Evolutionary conservation across 176 grass and related monocot species (phyloP), one percentile per base, ranked within the genome.

Genomic region (Dendrocalamus sinicus): DNA sequence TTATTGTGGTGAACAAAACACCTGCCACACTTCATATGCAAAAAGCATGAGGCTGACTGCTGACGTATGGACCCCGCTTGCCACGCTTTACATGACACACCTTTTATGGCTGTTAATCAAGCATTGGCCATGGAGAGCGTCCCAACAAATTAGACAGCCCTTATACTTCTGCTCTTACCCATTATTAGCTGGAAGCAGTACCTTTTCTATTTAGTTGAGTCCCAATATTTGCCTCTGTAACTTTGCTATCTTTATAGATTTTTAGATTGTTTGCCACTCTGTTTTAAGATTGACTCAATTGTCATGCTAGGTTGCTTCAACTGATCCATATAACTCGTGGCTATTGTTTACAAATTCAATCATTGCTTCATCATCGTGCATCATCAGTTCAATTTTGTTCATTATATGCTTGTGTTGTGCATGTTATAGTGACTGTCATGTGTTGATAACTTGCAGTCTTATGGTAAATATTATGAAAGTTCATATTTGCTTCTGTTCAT

Each of bases 161-260:
- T 4, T 52, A 44, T 20, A 58, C 48, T 58, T 79, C 55, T 84
- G 24, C 46, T 74, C 62, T 28, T 16, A 26, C 16, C 54, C 10
- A 19, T 82, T 83, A 58, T 65, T 72, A 61, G 79, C 64, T 75
- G 77, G 58, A 85, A 58, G 52, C 76, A 53, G 52, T 68, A 61
- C 43, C 23, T 32, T 76, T 58, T 39, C 17, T 67, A 24, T 68
- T 47, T 67, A 28, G 58, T 67, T 40, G 17, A 84, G 60, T 68
- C 70, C 7, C 41, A 30, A 65, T 54, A 65, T 86, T 87, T 67
- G 6, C 23, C 47, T 24, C 46, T 28, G 13, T 79, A 64, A 65
- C 41, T 47, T 64, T 47, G 11, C 44, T 67, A 12, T 32, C 16
- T 80, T 47, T 51, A 45, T 79, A 79, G 24, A 63, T 64, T 50